These are phyloP conservation scores for Teratosphaeriaceae sp. DNA, from an alignment of 2,329 filamentous ascomycete genomes.

Conservation along the genomic window DNA sequence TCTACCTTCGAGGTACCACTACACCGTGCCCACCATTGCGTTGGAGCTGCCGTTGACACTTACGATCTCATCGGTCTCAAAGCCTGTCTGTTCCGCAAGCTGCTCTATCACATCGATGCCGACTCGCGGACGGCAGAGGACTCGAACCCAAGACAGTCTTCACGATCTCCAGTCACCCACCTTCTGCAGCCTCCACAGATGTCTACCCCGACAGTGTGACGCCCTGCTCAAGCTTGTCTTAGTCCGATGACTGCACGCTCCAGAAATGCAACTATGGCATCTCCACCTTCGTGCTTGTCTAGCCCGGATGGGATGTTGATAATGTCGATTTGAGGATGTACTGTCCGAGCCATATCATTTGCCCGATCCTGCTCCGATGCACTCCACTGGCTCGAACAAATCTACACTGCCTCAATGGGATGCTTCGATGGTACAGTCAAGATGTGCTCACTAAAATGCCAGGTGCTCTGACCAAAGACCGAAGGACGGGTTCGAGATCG, in stretches of 20 bases:
- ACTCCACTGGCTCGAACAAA: not conserved
- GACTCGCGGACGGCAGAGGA: too few relatives aligned
- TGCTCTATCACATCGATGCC: too few relatives aligned
- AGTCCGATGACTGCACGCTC: not conserved
- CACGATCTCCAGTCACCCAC: too few relatives aligned
- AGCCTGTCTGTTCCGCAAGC: too few relatives aligned
- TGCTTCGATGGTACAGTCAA: not conserved
- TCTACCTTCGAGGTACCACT: too few relatives aligned
- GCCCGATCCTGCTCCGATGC: not conserved
- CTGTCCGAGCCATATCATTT: not conserved
- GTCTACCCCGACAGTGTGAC: too few relatives aligned
- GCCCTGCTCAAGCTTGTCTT: too few relatives aligned
- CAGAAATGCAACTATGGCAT: not conserved
- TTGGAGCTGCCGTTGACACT: too few relatives aligned
- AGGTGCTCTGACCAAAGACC: not conserved
- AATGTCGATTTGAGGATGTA: not conserved
- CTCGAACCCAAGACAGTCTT: too few relatives aligned
- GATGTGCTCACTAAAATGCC: not conserved
- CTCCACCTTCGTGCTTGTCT: not conserved
- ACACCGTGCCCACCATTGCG: too few relatives aligned
- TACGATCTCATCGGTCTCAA: too few relatives aligned
- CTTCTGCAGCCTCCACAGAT: too few relatives aligned
- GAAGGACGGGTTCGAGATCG: not conserved
- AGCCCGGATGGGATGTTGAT: not conserved
- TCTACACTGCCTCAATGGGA: not conserved